Percentiles rank a stretch among this genome's conserved stretches.
Evolutionary conservation across 306 rosid genomes (phyloP).

Genomic region (Vigna angularis): DNA sequence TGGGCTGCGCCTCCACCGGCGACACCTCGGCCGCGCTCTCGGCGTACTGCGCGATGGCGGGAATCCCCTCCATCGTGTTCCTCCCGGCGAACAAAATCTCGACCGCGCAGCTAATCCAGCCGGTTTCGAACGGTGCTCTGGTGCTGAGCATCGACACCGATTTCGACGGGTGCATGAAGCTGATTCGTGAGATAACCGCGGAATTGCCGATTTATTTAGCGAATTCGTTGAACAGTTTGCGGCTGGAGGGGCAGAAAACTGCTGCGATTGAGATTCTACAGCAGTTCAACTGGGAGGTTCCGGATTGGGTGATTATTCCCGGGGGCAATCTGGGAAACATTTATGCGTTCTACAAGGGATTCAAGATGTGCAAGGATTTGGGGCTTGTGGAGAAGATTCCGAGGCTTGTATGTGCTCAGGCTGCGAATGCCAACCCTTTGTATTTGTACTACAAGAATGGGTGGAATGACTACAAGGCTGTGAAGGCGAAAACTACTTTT

Average conservation of each 20-base stretch:
- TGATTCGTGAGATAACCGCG: slow-evolving; percentile 73
- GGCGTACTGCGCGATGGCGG: slow-evolving; percentile 80
- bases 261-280: slow-evolving; percentile 87
- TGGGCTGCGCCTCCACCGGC: slow-evolving; percentile 85
- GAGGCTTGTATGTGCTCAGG: slow-evolving; percentile 82
- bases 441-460: slow-evolving; percentile 70
- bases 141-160: slow-evolving; percentile 80
- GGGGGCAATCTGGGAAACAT: slow-evolving; percentile 86
- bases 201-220: slow-evolving; percentile 85
- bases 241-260: slow-evolving; percentile 84
- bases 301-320: slow-evolving; percentile 89
- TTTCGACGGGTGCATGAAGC: slow-evolving; percentile 90
- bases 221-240: slow-evolving; percentile 75
- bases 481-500: slow-evolving; percentile 66
- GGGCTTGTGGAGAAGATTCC: slow-evolving; percentile 80
- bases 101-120: slow-evolving; percentile 80
- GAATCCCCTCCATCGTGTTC: slow-evolving; percentile 86
- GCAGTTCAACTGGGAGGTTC: slow-evolving; percentile 89
- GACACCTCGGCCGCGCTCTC: slow-evolving; percentile 86
- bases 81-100: slow-evolving; percentile 85
- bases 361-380: slow-evolving; percentile 80
- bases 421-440: slow-evolving; percentile 83
- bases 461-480: slow-evolving; percentile 68
- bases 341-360: slow-evolving; percentile 86
- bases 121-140: slow-evolving; percentile 78